Evolutionary conservation across 176 grass and related monocot genomes (phyloP), one percentile per base, ranked within the genome.

Genomic region (Zoysia japonica): DNA sequence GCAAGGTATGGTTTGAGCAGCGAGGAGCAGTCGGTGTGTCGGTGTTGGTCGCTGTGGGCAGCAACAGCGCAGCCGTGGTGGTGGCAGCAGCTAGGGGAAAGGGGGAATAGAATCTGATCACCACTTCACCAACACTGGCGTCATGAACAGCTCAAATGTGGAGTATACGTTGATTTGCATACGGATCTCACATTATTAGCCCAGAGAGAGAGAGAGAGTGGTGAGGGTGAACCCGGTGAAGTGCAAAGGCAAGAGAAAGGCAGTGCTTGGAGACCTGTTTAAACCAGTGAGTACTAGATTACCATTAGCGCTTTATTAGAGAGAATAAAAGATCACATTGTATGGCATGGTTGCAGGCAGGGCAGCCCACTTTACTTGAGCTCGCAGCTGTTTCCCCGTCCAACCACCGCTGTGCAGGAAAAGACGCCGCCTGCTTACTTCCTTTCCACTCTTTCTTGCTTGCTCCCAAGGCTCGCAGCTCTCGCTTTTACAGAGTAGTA

Each of bases 91-190:
- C 65, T 78, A 78, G 41, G 60, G 68, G 68, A 41, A 38, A 39
- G 83, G 14, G 57, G 57, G 67, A 85, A 78, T 85, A 71, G 68
- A 72, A 79, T 85, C 76, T 79, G 68, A 64, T 79, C 83, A 20
- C 68, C 60, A 59, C 20, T 41, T 79, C 83, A 20, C 68, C 60
- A 59, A 20, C 48, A 59, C 2, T 54, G 4, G 59, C 60, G 63
- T 71, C 38, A 67, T 57, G 56, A 79, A 78, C 72, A 70, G 65
- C 76, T 67, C 13, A 7, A 44, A 62, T 71, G 52, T 40, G 28
- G 28, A 28, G 28, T 72, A 47, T 57, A 36, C 11, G 37, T 35
- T 61, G 45, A 70, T 85, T 64, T 61, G 61, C n/a, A 60, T 47
- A 65, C 82, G 84, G 65, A 63, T 83, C 78, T 38, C 64, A 60